Conservation (phyloP, 176 grass and related monocot species). For the Musa acuminata region DNA sequence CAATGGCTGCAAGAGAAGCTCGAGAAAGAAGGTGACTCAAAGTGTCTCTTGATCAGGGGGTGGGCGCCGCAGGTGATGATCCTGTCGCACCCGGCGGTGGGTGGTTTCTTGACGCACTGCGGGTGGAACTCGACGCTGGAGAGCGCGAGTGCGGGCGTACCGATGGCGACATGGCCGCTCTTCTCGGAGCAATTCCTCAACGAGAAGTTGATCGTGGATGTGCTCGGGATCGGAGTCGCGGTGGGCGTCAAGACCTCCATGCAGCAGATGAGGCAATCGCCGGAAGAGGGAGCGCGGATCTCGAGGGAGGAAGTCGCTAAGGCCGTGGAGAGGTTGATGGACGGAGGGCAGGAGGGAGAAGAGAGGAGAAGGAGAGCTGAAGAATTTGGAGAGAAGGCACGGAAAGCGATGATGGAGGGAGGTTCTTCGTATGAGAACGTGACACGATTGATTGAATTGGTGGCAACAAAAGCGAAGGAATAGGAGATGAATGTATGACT, state of each 20-base stretch:
- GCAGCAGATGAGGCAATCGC: background rate
- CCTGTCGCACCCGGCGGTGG: slow-evolving; percentile 43
- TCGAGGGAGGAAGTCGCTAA: slow-evolving; percentile 12
- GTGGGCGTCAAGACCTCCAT: slow-evolving; percentile 31
- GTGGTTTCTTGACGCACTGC: slow-evolving; percentile 68
- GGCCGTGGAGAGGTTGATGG: slow-evolving; percentile 43
- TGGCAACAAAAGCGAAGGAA: too few relatives aligned
- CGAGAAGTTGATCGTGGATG: slow-evolving; percentile 55
- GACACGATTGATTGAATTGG: slow-evolving; percentile 17
- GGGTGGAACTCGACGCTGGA: slow-evolving; percentile 82
- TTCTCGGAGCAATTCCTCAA: slow-evolving; percentile 77
- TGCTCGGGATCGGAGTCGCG: slow-evolving; percentile 46
- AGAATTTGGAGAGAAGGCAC: slow-evolving; percentile 17
- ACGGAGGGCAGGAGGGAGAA: slow-evolving; percentile 21
- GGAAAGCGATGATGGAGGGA: slow-evolving; percentile 10
- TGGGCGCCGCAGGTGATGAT: slow-evolving; percentile 73
- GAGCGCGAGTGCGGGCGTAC: slow-evolving; percentile 41
- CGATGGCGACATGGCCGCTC: slow-evolving; percentile 52
- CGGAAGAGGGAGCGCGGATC: too few relatives aligned
- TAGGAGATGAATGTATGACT: too few relatives aligned
- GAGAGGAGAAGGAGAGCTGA: slow-evolving; percentile 22
- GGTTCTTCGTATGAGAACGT: slow-evolving; percentile 40
- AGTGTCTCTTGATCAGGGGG: slow-evolving; percentile 33
- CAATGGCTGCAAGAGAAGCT: slow-evolving; percentile 29
- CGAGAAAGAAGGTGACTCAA: slow-evolving; percentile 6